These are phyloP conservation scores for Colletotrichum liriopes DNA, from an alignment of 2,329 filamentous ascomycete genomes.

Conservation along the genomic window DNA sequence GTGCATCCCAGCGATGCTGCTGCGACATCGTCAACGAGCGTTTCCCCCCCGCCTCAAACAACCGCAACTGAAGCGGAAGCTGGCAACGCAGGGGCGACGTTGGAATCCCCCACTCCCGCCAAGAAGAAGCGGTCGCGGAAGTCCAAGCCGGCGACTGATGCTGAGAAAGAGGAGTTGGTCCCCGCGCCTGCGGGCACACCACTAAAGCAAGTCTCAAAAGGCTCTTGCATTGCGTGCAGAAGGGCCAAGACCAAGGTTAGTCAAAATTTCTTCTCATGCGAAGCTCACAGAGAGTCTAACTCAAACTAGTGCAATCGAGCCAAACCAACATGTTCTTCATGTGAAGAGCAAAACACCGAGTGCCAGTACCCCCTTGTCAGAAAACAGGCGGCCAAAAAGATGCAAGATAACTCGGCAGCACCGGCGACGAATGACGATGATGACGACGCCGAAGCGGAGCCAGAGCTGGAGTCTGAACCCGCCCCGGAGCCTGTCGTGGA, in stretches of 20 bases:
- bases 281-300: conserved; percentile 40
- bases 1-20: conserved; percentile 64
- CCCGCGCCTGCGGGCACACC: conserved; percentile 23
- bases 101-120: conserved; percentile 26
- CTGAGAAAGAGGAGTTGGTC: conserved; percentile 15
- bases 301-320: conserved; percentile 58
- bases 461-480: conserved; percentile 28
- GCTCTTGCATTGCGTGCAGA: conserved; percentile 57
- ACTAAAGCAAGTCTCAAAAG: conserved; percentile 47
- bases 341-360: conserved; percentile 48
- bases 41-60: conserved; percentile 47
- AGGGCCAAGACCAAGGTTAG: conserved; percentile 57
- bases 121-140: conserved; percentile 41
- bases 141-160: conserved; percentile 23
- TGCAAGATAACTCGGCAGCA: conserved; percentile 44
- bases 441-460: conserved; percentile 41
- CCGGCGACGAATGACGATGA: conserved; percentile 41
- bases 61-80: conserved; percentile 28
- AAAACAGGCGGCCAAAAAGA: conserved; percentile 44
- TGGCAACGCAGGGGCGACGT: conserved; percentile 34
- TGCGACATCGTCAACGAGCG: conserved; percentile 47
- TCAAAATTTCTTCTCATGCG: background rate
- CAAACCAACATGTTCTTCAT: conserved; percentile 58
- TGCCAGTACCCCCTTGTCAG: conserved; percentile 60
- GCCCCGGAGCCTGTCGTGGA: conserved; percentile 3